phyloP scores from a whole-genome alignment of 2,329 filamentous ascomycete genomes.

The Xylogone sp. region DNA sequence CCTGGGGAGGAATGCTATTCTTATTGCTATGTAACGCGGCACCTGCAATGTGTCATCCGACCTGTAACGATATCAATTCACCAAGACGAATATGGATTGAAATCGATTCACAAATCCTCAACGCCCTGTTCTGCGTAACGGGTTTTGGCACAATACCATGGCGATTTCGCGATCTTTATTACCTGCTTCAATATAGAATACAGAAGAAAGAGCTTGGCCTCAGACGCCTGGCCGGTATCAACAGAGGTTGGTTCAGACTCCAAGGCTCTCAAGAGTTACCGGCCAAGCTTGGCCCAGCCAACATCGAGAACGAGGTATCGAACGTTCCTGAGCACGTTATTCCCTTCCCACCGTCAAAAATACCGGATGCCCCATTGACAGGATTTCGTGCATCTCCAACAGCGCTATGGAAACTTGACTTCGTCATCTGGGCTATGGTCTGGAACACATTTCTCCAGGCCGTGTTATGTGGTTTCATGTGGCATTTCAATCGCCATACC shows the following conservation, averaged over 20 bases:
- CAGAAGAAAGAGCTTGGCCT: slow-evolving; percentile 51
- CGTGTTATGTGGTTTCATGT: slow-evolving; percentile 76
- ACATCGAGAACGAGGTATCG: slow-evolving; percentile 38
- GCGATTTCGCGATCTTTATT: slow-evolving; percentile 78
- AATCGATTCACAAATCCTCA: slow-evolving; percentile 77
- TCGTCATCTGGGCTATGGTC: slow-evolving; percentile 74
- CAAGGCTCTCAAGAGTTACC: slow-evolving; percentile 60
- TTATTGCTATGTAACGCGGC: slow-evolving; percentile 73
- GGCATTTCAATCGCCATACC: slow-evolving; percentile 68
- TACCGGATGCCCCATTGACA: slow-evolving; percentile 66
- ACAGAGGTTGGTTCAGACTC: slow-evolving; percentile 73
- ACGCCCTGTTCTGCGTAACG: slow-evolving; percentile 81
- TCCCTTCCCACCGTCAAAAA: slow-evolving; percentile 60
- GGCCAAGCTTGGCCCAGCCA: slow-evolving; percentile 47
- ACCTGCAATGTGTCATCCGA: slow-evolving; percentile 68
- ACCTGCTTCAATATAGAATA: slow-evolving; percentile 62
- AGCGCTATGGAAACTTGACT: slow-evolving; percentile 70
- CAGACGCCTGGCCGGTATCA: slow-evolving; percentile 67
- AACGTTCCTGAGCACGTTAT: slow-evolving; percentile 42
- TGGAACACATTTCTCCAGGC: slow-evolving; percentile 76
- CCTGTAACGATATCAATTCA: slow-evolving; percentile 69
- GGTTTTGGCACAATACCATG: slow-evolving; percentile 82
- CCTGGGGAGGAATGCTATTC: slow-evolving; percentile 91
- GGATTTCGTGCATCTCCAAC: slow-evolving; percentile 66
- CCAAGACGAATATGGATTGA: slow-evolving; percentile 83